These are phyloP conservation scores for Debaryomyces castellii DNA, from an alignment of 805 yeast genomes.

Conservation along the genomic window DNA sequence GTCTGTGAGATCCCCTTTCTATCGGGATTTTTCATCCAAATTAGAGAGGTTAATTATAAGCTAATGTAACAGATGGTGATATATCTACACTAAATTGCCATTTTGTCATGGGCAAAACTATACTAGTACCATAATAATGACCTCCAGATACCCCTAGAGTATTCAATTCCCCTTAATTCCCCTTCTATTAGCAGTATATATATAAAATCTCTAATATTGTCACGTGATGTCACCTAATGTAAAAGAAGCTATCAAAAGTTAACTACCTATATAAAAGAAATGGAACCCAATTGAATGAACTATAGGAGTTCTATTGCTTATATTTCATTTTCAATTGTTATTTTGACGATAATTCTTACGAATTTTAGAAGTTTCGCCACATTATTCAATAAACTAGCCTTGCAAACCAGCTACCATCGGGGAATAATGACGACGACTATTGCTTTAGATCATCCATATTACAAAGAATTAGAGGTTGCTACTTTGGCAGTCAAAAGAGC, in stretches of 20 bases:
- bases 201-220: no score
- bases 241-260: not conserved
- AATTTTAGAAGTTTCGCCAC: not conserved
- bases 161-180: no score
- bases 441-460: slow-evolving; percentile 37
- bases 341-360: slow-evolving; percentile 4
- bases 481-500: slow-evolving; percentile 90
- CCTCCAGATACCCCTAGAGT: no score
- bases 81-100: not conserved
- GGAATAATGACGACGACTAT: slow-evolving; percentile 6
- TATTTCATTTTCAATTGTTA: slow-evolving; percentile 4
- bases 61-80: not conserved
- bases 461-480: slow-evolving; percentile 74
- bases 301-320: not conserved
- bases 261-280: no score
- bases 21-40: not conserved
- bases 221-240: slow-evolving; percentile 4
- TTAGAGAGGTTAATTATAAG: not conserved
- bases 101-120: no score
- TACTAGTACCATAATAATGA: no score
- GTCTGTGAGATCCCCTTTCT: not conserved
- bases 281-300: slow-evolving; percentile 1
- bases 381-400: not conserved
- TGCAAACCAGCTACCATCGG: not conserved
- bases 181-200: no score